phyloP scores from a whole-genome alignment of 345 rosid genomes.

The Salix dunnii region DNA sequence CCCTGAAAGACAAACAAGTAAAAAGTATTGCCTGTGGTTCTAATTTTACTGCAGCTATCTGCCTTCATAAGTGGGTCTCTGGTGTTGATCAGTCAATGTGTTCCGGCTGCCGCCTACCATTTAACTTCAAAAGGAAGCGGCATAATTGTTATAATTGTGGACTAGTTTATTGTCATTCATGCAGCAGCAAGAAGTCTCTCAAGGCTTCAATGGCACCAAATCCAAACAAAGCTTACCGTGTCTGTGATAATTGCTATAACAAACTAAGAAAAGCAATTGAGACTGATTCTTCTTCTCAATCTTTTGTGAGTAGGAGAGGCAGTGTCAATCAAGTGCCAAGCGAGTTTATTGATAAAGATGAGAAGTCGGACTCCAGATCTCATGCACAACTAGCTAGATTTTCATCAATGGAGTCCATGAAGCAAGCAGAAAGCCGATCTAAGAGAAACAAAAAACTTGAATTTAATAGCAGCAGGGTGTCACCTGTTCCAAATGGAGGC shows the following conservation, averaged over 20 bases:
- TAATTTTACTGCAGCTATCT: conserved; percentile 89
- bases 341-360: conserved; percentile 65
- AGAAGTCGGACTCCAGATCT: conserved; percentile 74
- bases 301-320: conserved; percentile 74
- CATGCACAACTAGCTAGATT: conserved; percentile 78
- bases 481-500: conserved; percentile 86
- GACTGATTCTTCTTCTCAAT: conserved; percentile 60
- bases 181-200: conserved; percentile 81
- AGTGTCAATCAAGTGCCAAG: conserved; percentile 55
- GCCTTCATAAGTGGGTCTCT: conserved; percentile 96
- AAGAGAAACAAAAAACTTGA: conserved; percentile 89
- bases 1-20: conserved; percentile 93
- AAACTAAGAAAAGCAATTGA: conserved; percentile 75
- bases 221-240: conserved; percentile 89
- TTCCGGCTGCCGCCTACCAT: conserved; percentile 91
- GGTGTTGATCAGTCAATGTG: conserved; percentile 97
- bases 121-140: conserved; percentile 81
- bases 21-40: conserved; percentile 90
- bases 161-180: conserved; percentile 88
- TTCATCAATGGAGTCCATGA: conserved; percentile 79
- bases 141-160: conserved; percentile 87
- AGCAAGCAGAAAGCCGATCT: conserved; percentile 63
- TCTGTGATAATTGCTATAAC: conserved; percentile 80
- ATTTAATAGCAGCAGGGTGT: conserved; percentile 92
- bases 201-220: conserved; percentile 99